Conservation (phyloP, 2,329 filamentous ascomycete species). For the Fusarium sp. region DNA sequence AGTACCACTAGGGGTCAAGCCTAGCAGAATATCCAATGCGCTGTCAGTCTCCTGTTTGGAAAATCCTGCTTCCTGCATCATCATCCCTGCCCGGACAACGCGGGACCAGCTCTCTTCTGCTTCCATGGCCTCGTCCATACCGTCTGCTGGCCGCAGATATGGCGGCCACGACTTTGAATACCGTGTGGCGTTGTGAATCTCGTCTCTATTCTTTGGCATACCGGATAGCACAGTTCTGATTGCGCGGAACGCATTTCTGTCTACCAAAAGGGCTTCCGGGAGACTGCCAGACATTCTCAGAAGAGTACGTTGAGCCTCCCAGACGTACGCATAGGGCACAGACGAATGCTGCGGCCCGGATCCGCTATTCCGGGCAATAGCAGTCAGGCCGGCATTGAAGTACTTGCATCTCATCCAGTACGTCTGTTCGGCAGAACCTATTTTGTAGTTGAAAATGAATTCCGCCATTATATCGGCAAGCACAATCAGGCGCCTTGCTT, state of each 20-base stretch:
- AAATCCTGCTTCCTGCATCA: constrained; percentile 68
- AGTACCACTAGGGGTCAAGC: constrained; percentile 58
- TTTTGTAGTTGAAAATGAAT: constrained; percentile 40
- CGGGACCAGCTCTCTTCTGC: constrained; percentile 64
- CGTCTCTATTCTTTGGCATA: constrained; percentile 61
- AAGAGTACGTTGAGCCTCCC: constrained; percentile 66
- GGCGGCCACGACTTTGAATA: constrained; percentile 68
- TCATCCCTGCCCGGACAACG: constrained; percentile 60
- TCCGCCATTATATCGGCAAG: constrained; percentile 42
- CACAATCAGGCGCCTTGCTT: constrained; percentile 47
- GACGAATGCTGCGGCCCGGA: constrained; percentile 37
- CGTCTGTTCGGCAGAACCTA: constrained; percentile 24
- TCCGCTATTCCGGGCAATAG: constrained; percentile 41
- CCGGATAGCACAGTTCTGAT: constrained; percentile 64
- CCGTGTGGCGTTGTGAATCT: constrained; percentile 58
- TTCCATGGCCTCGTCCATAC: constrained; percentile 64
- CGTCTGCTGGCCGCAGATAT: constrained; percentile 65
- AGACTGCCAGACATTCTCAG: constrained; percentile 61
- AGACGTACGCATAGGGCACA: constrained; percentile 51
- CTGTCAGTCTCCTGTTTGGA: constrained; percentile 56
- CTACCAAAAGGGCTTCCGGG: constrained; percentile 60
- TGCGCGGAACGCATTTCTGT: constrained; percentile 61
- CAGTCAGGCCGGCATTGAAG: constrained; percentile 45
- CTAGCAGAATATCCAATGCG: constrained; percentile 62
- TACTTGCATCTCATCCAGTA: constrained; percentile 45